phyloP scores from a whole-genome alignment of 495 filamentous ascomycete species.

The Melanomma pulvis-pyrius region DNA sequence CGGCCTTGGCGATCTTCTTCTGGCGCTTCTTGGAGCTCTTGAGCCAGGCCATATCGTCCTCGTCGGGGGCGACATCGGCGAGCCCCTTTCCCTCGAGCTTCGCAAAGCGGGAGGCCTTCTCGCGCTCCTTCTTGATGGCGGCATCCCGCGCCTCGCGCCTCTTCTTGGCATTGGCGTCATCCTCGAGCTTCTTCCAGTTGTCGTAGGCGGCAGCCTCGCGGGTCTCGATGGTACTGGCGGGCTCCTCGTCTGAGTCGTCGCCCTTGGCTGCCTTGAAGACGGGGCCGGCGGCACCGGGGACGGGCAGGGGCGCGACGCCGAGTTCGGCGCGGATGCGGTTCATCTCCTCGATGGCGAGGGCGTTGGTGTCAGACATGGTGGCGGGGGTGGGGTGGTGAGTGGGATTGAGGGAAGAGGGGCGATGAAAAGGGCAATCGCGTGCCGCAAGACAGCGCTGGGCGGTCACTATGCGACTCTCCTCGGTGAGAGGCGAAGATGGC shows the following conservation, averaged over 20 bases:
- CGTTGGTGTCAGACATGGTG: constrained; percentile 66
- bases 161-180: constrained; percentile 65
- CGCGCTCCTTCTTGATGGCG: constrained; percentile 85
- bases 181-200: constrained; percentile 70
- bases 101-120: constrained; percentile 72
- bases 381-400: background rate
- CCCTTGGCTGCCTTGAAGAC: constrained; percentile 60
- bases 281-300: constrained; percentile 66
- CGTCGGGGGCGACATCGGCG: constrained; percentile 63
- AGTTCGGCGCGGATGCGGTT: constrained; percentile 89
- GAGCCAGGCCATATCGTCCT: constrained; percentile 85
- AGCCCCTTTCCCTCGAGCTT: constrained; percentile 79
- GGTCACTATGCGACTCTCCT: too few relatives aligned
- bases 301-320: constrained; percentile 87
- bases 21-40: constrained; percentile 84
- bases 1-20: constrained; percentile 81
- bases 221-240: constrained; percentile 75
- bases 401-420: background rate
- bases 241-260: constrained; percentile 56
- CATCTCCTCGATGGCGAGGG: constrained; percentile 86
- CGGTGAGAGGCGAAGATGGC: too few relatives aligned
- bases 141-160: constrained; percentile 75
- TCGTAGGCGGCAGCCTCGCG: constrained; percentile 76
- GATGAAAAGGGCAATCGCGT: background rate
- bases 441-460: too few relatives aligned